Base-by-base conservation (phyloP, 768 basidiomycete genomes). In the Amylocystis lapponica region DNA sequence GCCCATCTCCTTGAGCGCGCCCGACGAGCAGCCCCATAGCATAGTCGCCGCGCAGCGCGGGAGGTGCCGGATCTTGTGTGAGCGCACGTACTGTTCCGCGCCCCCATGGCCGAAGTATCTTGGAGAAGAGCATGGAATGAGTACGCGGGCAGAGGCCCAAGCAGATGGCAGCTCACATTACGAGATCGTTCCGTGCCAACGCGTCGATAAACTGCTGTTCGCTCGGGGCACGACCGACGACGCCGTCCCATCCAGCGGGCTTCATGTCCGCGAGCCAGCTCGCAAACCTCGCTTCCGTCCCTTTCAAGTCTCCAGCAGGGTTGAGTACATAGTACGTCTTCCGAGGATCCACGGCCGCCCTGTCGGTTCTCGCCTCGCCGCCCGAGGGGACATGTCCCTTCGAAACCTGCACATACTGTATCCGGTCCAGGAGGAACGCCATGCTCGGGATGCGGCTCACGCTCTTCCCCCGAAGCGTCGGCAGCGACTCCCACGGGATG, bases 1-100 rank as follows among this genome's bases (percentile, higher is more conserved):
- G 3, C 96, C 96, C 80, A 90, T 89, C 36, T 95, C 89, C 43
- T 76, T 74, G 49, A 99, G 62, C 1, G 77, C 66, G 9, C 95
- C 96, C 0, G 94, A 97, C 0, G 96, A 99, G 69, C 96, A 99
- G 1, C 96, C 96, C 96, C 95, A 99, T 3, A 99, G 75, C 90
- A 98, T 93, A 1, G 88, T 86, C 12, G 85, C 84, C 6, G 96
- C 94, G 59, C 96, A 98, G n/a, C 74, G 72, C 1, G 77, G 75
- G 26, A 98, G 70, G 46, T 83, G 76, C 7, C 89, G 75, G 41
- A 99, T 79, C 55, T 83, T 86, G 60, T 88, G 84, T 2, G 92
- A 89, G 3, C 89, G 83, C 6, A 89, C 73, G 56, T 95, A 99
- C 54, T 98, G 95, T 58, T 97, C 94, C 1, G 81, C 94, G 6